Percentiles rank a stretch among this genome's conserved stretches.
Evolutionary conservation across 495 filamentous ascomycete genomes (phyloP).

Genomic region (Hypomontagnella submonticulosa): DNA sequence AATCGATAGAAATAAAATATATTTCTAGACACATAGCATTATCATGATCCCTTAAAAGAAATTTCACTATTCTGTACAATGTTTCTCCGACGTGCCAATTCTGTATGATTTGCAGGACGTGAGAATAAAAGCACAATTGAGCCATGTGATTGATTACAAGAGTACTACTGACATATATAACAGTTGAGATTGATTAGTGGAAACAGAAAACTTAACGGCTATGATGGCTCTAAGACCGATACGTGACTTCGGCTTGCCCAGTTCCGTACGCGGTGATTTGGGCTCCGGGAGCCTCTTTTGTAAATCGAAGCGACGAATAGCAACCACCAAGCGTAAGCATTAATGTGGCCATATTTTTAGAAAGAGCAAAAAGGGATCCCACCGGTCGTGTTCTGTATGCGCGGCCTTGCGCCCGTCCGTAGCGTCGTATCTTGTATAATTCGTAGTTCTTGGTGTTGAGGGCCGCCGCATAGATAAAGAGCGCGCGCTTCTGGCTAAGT

Average conservation of each 20-base stretch:
- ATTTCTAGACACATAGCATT: too few relatives aligned
- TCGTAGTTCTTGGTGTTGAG: conserved; percentile 10
- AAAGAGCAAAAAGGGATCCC: conserved; percentile 13
- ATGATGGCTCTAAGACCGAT: conserved; percentile 29
- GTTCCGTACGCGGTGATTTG: conserved; percentile 37
- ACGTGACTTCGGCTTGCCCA: conserved; percentile 36
- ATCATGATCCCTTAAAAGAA: too few relatives aligned
- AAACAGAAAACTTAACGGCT: neutral
- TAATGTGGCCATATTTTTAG: conserved; percentile 14
- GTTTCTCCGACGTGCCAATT: neutral
- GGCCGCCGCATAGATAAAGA: conserved; percentile 28
- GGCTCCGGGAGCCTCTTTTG: conserved; percentile 32
- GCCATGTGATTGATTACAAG: conserved; percentile 2
- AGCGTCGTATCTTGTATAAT: conserved; percentile 27
- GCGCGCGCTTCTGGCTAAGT: neutral
- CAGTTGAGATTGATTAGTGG: neutral
- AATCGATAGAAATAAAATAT: too few relatives aligned
- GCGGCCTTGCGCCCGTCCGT: neutral
- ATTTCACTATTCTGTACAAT: too few relatives aligned
- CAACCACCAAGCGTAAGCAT: conserved; percentile 13
- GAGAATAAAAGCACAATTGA: neutral
- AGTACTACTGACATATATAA: neutral
- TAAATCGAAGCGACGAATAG: conserved; percentile 24
- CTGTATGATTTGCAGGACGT: neutral
- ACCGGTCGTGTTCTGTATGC: conserved; percentile 10